Evolutionary conservation across 2,329 filamentous ascomycete genomes (phyloP), one percentile per base, ranked within the genome.

Genomic region (Pyricularia pennisetigena): DNA sequence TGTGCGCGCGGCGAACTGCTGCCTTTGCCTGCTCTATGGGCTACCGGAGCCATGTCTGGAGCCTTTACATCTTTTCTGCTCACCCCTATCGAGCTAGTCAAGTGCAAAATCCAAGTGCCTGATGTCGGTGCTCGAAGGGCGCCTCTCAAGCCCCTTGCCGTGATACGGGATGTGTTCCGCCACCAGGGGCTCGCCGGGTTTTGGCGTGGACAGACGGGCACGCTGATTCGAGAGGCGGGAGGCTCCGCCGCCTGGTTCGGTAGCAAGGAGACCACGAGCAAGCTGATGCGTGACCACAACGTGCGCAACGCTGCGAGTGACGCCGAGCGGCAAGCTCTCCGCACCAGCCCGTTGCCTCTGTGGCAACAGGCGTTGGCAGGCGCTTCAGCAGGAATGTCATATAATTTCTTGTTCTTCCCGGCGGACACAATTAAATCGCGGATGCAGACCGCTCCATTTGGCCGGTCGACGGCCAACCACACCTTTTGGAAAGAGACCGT

Each of bases 321-420:
- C 41, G 72, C 74, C 2, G 80, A 82, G 74, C 80, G 75, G 68
- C 78, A 80, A 70, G 75, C 73, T 2, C 75, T 83, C 20, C 73
- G 77, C 3, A 77, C 83, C 4, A 80, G 85, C 65, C 82, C 88
- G 0, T 80, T 97, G 10, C 90, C 92, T 5, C 78, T 97, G 5
- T 91, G 91, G 84, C 93, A 97, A 79, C 93, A 97, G 77, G 92
- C 96, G 75, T 76, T 92, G 24, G 92, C 94, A 1, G 94, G 94
- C 61, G 94, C 94, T 2, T 87, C 89, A 8, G 95, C 94, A 3
- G 95, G 95, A 67, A 91, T 97, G 81, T 89, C 88, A 49, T 99
- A 99, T 81, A 99, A 99, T 77, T 98, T 98, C 76, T 81, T 97
- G 26, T 97, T 98, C 82, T 99, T 95, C 77, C 95, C 95, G 0